Percentiles rank a stretch among this genome's conserved stretches.
Conservation (phyloP, 257 asterid genomes). For the Lycium barbarum region DNA sequence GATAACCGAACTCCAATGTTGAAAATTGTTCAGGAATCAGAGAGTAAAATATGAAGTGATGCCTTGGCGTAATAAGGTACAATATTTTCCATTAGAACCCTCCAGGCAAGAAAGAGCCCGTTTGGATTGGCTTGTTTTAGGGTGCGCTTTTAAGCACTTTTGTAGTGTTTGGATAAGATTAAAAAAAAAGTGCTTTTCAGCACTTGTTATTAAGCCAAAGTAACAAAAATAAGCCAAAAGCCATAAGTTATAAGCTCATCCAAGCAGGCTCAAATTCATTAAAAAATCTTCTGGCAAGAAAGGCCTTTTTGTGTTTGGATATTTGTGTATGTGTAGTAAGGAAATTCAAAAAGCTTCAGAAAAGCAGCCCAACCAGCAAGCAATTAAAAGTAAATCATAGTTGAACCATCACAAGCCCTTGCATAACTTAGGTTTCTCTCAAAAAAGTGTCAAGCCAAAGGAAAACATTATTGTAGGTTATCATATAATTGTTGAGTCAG, state of each 20-base stretch:
- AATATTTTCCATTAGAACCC: neutral
- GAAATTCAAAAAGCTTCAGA: neutral
- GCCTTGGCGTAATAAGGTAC: neutral
- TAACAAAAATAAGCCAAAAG: no score
- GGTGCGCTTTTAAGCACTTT: no score
- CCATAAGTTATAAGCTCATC: no score
- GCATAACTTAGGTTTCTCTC: neutral
- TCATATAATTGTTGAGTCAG: conserved; percentile 6
- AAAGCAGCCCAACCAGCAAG: neutral
- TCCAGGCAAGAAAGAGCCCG: neutral
- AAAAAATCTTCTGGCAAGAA: neutral
- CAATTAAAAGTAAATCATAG: neutral
- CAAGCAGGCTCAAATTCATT: neutral
- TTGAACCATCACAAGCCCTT: conserved; percentile 20
- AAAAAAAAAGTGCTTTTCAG: no score
- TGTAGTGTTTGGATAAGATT: no score
- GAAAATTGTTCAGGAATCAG: neutral
- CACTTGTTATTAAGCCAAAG: no score
- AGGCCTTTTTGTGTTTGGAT: neutral
- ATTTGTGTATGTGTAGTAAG: conserved; percentile 7
- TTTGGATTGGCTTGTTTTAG: no score
- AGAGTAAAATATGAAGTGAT: neutral
- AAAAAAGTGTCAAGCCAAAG: neutral
- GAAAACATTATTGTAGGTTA: neutral
- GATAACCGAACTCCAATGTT: neutral